phyloP scores from a whole-genome alignment of 768 basidiomycete genomes.

The Thelephora aurantiotincta region DNA sequence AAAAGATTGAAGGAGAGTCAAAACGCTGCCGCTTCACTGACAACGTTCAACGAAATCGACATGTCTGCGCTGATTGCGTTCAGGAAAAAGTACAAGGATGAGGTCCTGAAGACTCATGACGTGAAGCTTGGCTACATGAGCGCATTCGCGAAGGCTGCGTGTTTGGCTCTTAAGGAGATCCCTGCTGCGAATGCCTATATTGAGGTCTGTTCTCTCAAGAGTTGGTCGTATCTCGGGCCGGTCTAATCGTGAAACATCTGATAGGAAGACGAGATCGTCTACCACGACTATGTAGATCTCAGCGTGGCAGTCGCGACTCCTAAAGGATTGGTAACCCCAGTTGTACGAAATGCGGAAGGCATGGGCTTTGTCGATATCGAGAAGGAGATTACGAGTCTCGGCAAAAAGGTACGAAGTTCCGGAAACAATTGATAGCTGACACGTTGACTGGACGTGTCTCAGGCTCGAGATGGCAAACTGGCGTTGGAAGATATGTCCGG shows the following conservation, averaged over 20 bases:
- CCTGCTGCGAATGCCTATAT: slow-evolving; percentile 91
- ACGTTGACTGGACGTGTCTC: not conserved
- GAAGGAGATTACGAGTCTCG: slow-evolving; percentile 79
- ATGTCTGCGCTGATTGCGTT: slow-evolving; percentile 93
- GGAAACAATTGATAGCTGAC: not conserved
- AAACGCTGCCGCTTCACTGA: slow-evolving; percentile 90
- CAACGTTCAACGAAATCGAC: slow-evolving; percentile 99
- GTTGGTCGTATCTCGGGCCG: slow-evolving; percentile 14
- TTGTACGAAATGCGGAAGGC: slow-evolving; percentile 79
- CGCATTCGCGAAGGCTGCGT: slow-evolving; percentile 82
- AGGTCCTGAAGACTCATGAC: slow-evolving; percentile 78
- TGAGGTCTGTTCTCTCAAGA: slow-evolving; percentile 27
- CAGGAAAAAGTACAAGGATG: slow-evolving; percentile 90
- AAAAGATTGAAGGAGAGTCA: slow-evolving; percentile 97
- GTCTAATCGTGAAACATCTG: slow-evolving; percentile 14
- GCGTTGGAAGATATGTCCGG: slow-evolving; percentile 98
- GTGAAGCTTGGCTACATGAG: slow-evolving; percentile 99
- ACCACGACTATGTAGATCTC: slow-evolving; percentile 84
- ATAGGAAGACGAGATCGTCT: slow-evolving; percentile 77
- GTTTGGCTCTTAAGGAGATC: slow-evolving; percentile 79
- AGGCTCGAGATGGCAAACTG: slow-evolving; percentile 86
- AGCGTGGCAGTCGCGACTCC: slow-evolving; percentile 95
- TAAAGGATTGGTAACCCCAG: slow-evolving; percentile 93
- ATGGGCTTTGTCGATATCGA: slow-evolving; percentile 88
- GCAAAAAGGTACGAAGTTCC: slow-evolving; percentile 55